Conservation (phyloP, 805 yeast genomes). For the Ogataea polymorpha region DNA sequence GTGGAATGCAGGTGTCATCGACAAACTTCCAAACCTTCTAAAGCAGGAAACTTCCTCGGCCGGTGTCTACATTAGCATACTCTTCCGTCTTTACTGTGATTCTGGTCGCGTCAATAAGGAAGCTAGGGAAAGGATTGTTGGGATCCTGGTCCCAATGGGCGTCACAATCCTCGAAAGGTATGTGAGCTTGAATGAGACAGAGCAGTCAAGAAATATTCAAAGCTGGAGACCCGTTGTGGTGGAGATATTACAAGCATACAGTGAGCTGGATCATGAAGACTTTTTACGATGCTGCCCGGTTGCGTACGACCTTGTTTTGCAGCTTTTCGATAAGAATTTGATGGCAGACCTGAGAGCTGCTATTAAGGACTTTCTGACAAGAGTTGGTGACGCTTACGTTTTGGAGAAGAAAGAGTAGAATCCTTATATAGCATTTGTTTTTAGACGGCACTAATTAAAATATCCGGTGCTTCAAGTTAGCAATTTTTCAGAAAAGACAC, state of each 20-base stretch:
- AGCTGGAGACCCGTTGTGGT: slow-evolving; percentile 93
- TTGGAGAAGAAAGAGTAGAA: slow-evolving; percentile 13
- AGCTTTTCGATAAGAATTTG: slow-evolving; percentile 57
- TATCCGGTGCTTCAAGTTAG: neutral
- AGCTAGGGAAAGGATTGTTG: slow-evolving; percentile 49
- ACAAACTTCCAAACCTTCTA: slow-evolving; percentile 83
- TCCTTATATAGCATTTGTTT: slow-evolving; percentile 4
- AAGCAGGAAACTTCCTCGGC: slow-evolving; percentile 91
- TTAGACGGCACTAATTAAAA: neutral
- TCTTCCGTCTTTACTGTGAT: slow-evolving; percentile 78
- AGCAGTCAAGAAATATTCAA: slow-evolving; percentile 72
- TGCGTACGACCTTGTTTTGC: slow-evolving; percentile 58
- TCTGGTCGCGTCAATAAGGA: slow-evolving; percentile 45
- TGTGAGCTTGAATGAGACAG: slow-evolving; percentile 68
- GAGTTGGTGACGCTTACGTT: slow-evolving; percentile 44
- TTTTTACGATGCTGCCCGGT: slow-evolving; percentile 56
- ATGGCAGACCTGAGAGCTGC: slow-evolving; percentile 61
- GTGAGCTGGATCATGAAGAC: slow-evolving; percentile 71
- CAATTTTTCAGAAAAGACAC: slow-evolving; percentile 9
- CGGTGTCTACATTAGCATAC: slow-evolving; percentile 76
- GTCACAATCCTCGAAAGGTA: slow-evolving; percentile 67
- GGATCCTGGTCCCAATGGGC: slow-evolving; percentile 64
- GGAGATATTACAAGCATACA: slow-evolving; percentile 79
- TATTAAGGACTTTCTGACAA: slow-evolving; percentile 52
- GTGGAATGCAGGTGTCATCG: slow-evolving; percentile 90